Evolutionary conservation across 768 basidiomycete species (phyloP).

Genomic region (Tulasnella sp.): DNA sequence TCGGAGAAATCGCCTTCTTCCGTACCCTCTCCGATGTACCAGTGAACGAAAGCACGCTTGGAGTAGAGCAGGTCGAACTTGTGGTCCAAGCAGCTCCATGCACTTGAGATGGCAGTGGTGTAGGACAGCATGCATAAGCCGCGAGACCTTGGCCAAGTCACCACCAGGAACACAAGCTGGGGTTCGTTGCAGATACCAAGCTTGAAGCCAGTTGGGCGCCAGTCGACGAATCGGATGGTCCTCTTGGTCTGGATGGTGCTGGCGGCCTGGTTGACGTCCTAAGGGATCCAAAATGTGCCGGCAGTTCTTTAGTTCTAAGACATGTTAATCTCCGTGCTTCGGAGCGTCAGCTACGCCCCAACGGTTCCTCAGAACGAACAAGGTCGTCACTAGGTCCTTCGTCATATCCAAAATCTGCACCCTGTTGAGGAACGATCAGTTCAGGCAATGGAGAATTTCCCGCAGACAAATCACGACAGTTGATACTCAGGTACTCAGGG

Average conservation of each 20-base stretch:
- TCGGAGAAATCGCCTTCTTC: slow-evolving; percentile 99
- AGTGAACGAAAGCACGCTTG: slow-evolving; percentile 84
- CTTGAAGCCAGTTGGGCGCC: slow-evolving; percentile 86
- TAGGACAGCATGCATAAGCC: slow-evolving; percentile 98
- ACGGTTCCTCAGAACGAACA: no score
- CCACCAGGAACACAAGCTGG: slow-evolving; percentile 87
- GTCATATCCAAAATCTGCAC: no score
- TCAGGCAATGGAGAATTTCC: no score
- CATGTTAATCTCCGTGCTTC: no score
- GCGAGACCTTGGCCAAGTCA: slow-evolving; percentile 89
- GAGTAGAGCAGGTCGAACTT: slow-evolving; percentile 99
- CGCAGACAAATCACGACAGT: no score
- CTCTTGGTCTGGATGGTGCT: slow-evolving; percentile 93
- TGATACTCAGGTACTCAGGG: no score
- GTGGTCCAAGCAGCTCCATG: slow-evolving; percentile 92
- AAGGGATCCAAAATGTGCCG: no score
- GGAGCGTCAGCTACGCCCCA: no score
- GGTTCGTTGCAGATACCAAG: slow-evolving; percentile 98
- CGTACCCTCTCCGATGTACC: slow-evolving; percentile 99
- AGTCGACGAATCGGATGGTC: slow-evolving; percentile 97
- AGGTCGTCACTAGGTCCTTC: no score
- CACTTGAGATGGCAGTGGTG: slow-evolving; percentile 87
- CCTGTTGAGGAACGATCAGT: no score
- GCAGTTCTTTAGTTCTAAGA: no score
- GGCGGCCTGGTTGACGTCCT: slow-evolving; percentile 90